Evolutionary conservation across 148 eudicot species (phyloP), one percentile per base, ranked within the genome.

Genomic region (Silene conica): DNA sequence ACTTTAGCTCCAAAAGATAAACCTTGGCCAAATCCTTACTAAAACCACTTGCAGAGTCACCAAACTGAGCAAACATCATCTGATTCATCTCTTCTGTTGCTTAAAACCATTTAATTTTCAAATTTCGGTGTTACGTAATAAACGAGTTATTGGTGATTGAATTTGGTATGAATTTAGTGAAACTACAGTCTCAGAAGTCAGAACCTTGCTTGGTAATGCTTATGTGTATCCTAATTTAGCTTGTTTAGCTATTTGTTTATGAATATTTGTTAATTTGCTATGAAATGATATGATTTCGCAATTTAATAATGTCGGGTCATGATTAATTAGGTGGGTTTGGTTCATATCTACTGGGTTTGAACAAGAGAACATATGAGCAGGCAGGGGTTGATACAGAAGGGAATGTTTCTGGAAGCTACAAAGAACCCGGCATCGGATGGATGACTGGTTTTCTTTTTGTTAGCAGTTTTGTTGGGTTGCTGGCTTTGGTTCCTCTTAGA

Each of bases 361-460:
- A 88, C 77, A 83, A 77, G 86, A 92, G 45, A 72, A 92, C 96
- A 52, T 92, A 90, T 77, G 87, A 86, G 82, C 87, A 79, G 77
- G 97, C 85, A 0, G 97, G 96, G 74, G 87, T 87, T 65, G 90
- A 86, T 77, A 83, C 90, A 21, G 77, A 74, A 61, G 97, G 97
- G 58, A 90, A 92, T 81, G n/a, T 82, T 38, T 87, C 91, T 6
- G 81, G 81, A 63, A 88, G 91, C 76, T 74, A 75, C 20, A 92
- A 90, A 74, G 85, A 86, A 65, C 91, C 82, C 54, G 83, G 82
- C 43, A 46, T 89, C 77, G 90, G 94, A 70, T 92, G 97, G 97
- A 87, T 92, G 90, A 92, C 88, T 64, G 89, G 89, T 43, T 92
- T 88, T 76, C 90, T 92, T 26, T 90, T 92, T 60, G 86, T 87